phyloP scores from a whole-genome alignment of 2,329 filamentous ascomycete species.

The Fusarium solani-melongenae region DNA sequence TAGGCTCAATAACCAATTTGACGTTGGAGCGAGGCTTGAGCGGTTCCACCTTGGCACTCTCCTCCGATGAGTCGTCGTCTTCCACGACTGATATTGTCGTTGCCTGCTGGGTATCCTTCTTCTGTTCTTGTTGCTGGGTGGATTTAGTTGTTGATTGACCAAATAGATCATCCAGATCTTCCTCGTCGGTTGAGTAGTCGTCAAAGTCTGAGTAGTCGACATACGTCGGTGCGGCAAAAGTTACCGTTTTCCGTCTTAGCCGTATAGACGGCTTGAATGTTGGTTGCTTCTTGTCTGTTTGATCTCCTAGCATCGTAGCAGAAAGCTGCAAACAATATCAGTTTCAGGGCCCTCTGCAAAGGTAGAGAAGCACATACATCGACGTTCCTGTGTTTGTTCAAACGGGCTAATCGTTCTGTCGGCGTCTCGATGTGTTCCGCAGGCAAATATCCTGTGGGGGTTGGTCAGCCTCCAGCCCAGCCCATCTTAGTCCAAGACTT shows the following conservation, averaged over 20 bases:
- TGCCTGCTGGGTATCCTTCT: slow-evolving; percentile 45
- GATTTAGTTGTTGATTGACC: slow-evolving; percentile 42
- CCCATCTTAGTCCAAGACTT: slow-evolving; percentile 36
- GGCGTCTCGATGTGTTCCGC: slow-evolving; percentile 99
- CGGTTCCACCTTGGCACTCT: slow-evolving; percentile 66
- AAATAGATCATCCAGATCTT: slow-evolving; percentile 60
- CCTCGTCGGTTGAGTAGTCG: slow-evolving; percentile 85
- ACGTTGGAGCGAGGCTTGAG: slow-evolving; percentile 59
- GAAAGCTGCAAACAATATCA: slow-evolving; percentile 59
- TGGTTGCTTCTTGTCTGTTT: slow-evolving; percentile 82
- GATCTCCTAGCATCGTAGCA: slow-evolving; percentile 71
- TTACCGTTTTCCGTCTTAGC: slow-evolving; percentile 85
- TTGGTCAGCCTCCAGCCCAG: slow-evolving; percentile 34
- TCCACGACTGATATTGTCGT: slow-evolving; percentile 44
- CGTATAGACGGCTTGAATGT: slow-evolving; percentile 82
- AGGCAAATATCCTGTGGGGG: slow-evolving; percentile 82
- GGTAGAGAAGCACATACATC: slow-evolving; percentile 71
- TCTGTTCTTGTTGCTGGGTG: slow-evolving; percentile 45
- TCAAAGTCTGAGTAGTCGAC: slow-evolving; percentile 89
- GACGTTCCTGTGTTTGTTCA: slow-evolving; percentile 98
- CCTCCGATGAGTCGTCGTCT: slow-evolving; percentile 55
- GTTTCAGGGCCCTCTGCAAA: not conserved
- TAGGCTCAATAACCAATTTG: slow-evolving; percentile 47
- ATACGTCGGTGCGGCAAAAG: slow-evolving; percentile 86
- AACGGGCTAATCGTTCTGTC: slow-evolving; percentile 88